Conservation (phyloP, 148 eudicot genomes). For the Gaultheria prostrata region DNA sequence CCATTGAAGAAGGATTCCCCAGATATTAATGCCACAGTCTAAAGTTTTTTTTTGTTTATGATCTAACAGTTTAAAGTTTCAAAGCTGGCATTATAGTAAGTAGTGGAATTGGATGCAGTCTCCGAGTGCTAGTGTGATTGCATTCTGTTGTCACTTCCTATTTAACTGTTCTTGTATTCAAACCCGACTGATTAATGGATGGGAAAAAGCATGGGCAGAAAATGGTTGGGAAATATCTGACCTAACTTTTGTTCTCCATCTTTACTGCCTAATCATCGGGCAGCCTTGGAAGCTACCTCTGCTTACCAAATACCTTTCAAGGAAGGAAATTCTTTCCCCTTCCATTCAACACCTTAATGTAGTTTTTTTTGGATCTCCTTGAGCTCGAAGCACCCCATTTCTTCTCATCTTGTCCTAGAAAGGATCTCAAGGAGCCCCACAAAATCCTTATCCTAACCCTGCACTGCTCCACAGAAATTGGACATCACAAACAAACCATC, state of each 20-base stretch:
- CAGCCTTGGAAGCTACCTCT: constrained; percentile 6
- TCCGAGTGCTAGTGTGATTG: neutral
- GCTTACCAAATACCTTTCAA: neutral
- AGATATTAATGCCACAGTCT: neutral
- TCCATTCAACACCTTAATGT: neutral
- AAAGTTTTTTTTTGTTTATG: no score
- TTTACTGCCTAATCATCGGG: neutral
- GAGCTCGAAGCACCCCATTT: neutral
- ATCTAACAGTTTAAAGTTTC: neutral
- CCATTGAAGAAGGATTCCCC: neutral
- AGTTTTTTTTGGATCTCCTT: neutral
- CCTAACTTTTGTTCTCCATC: neutral
- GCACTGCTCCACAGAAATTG: neutral
- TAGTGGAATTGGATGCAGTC: constrained; percentile 1
- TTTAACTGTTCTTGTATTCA: neutral
- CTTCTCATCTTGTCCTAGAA: neutral
- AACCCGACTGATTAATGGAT: neutral
- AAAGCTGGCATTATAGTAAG: neutral
- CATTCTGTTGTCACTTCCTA: neutral
- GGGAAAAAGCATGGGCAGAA: neutral
- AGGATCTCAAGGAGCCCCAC: neutral
- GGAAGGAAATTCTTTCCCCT: neutral
- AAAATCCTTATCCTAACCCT: neutral
- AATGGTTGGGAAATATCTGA: neutral
- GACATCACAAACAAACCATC: constrained; percentile 4